Evolutionary conservation across 225 moss, liverwort and hornwort species (phyloP).

Genomic region (Antitrichia curtipendula): DNA sequence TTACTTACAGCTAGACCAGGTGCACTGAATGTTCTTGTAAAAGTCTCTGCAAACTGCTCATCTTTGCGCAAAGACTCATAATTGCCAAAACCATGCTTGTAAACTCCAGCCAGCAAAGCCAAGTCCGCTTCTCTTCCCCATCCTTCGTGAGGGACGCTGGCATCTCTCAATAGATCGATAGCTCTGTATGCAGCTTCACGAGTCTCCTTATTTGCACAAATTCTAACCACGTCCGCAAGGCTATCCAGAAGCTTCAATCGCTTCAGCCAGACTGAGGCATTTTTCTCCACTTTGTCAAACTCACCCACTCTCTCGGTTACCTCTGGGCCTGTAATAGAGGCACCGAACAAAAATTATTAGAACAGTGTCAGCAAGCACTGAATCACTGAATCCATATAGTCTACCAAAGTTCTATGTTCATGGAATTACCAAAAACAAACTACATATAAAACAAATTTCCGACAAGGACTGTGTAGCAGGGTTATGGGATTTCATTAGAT

Average conservation of each 20-base stretch:
- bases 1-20: conserved; percentile 23
- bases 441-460: not conserved
- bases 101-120: conserved; percentile 65
- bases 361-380: not conserved
- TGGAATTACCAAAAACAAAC: not conserved
- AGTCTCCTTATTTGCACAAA: conserved; percentile 56
- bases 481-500: not conserved
- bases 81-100: conserved; percentile 76
- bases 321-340: conserved; percentile 31
- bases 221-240: conserved; percentile 57
- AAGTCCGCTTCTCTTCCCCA: conserved; percentile 70
- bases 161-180: conserved; percentile 63
- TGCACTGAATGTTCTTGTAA: conserved; percentile 25
- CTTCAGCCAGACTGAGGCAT: conserved; percentile 67
- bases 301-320: conserved; percentile 59
- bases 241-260: conserved; percentile 68
- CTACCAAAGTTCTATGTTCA: not conserved
- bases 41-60: conserved; percentile 58
- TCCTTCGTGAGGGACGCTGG: conserved; percentile 57
- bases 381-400: not conserved
- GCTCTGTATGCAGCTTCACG: conserved; percentile 67
- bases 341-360: not conserved
- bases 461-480: not conserved
- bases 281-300: conserved; percentile 70
- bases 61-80: conserved; percentile 64